Base-by-base conservation (phyloP, 1,284 basidiomycete species). In the Ustilago vetiveriae region DNA sequence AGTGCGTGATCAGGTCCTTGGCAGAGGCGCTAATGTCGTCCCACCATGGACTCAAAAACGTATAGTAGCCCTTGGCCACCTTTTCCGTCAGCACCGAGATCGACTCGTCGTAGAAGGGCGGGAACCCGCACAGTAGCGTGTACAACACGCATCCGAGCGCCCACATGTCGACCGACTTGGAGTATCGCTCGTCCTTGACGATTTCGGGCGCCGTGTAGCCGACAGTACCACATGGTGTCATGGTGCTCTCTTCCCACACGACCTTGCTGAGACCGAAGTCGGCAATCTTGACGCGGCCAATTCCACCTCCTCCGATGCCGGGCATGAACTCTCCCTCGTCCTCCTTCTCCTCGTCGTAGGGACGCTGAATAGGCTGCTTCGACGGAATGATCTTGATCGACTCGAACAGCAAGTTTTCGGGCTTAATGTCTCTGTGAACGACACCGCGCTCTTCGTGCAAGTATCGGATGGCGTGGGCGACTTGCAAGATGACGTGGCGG, bases 121-220 rank as follows among this genome's bases (percentile, higher is more conserved):
- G 93, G 85, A 97, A 97, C 48, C 95, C 96, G 79, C 96, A 98
- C n/a, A 99, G 88, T 3, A 98, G 85, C 1, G 96, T 99, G 84
- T 99, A 99, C 5, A 99, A 86, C 21, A 99, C 96, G 83, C 96
- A 99, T 26, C 96, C 96, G 35, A 98, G 85, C 3, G 96, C 96
- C 96, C 96, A 99, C 96, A 98, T 98, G 83, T 99, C 96, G 53
- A 98, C 96, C 77, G 90, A 92, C 85, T 97, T 98, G 82, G 90
- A 92, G 83, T 99, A 99, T 23, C 95, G 88, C 85, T 99, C 94
- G 82, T 98, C 96, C 84, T 98, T 98, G 79, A 99, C 96, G 69
- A 99, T 99, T 84, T 99, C 96, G 3, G 96, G 96, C 4, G 96
- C 96, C 3, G 96, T 98, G 84, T 99, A 99, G 5, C 96, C 96